Evolutionary conservation across 2,329 filamentous ascomycete genomes (phyloP).

Genomic region (Fusarium praegraminearum): DNA sequence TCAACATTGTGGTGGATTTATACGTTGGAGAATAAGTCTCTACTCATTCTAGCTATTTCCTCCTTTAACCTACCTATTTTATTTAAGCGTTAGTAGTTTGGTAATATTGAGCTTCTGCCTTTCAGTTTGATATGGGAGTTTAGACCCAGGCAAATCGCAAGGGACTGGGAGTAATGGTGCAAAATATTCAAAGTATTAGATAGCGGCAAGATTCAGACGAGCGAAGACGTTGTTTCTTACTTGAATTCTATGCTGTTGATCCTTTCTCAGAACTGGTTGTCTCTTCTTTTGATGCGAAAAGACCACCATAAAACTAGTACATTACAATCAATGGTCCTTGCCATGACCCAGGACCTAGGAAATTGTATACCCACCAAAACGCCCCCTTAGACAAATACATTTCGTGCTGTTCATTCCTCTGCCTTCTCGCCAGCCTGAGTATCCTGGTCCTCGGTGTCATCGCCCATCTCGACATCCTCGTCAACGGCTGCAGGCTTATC

Average conservation of each 20-base stretch:
- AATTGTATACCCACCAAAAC: conserved; percentile 44
- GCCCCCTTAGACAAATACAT: conserved; percentile 35
- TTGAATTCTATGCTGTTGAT: conserved; percentile 14
- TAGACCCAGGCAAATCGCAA: neutral
- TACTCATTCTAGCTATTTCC: neutral
- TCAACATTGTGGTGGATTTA: conserved; percentile 95
- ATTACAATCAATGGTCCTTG: conserved; percentile 31
- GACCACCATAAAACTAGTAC: conserved; percentile 23
- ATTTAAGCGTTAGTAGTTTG: conserved; percentile 10
- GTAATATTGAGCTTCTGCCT: conserved; percentile 12
- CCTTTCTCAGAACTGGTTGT: conserved; percentile 22
- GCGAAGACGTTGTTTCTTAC: conserved; percentile 19
- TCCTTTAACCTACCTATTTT: neutral
- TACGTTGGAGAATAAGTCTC: conserved; percentile 66
- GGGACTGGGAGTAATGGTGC: conserved; percentile 33
- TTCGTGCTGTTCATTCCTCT: conserved; percentile 47
- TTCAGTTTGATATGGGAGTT: conserved; percentile 18
- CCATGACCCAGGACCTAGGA: conserved; percentile 30
- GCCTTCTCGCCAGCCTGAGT: conserved; percentile 52
- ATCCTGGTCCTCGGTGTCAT: conserved; percentile 59
- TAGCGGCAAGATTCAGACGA: conserved; percentile 34
- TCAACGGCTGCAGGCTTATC: conserved; percentile 55
- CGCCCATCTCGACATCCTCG: conserved; percentile 64
- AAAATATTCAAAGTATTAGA: conserved; percentile 41
- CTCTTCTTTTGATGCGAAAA: conserved; percentile 22